Conservation (phyloP, 108 stramenopile species). For the Poteriospumella lacustris region DNA sequence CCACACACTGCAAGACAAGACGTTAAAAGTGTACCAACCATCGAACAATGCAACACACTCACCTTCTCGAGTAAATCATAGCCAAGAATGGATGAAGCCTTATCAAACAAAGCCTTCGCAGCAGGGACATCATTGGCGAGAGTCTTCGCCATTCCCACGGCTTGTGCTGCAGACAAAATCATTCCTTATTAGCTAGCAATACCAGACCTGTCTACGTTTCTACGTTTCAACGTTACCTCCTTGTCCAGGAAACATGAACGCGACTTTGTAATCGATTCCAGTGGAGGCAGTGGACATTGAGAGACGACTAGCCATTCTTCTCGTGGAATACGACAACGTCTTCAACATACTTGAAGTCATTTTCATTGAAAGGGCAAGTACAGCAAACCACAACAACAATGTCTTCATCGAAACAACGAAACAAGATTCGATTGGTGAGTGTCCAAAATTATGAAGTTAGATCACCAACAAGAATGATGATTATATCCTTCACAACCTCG, state of each 20-base stretch:
- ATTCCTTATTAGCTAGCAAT: background rate
- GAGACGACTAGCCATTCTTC: background rate
- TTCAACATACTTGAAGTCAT: background rate
- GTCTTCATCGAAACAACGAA: background rate
- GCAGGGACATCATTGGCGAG: background rate
- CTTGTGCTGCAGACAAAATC: background rate
- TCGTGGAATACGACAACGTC: background rate
- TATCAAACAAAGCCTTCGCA: slow-evolving; percentile 65
- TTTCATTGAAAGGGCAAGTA: background rate
- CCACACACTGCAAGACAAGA: background rate
- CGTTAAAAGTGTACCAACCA: background rate
- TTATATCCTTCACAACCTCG: no score
- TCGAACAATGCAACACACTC: slow-evolving; percentile 36
- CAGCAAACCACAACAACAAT: background rate
- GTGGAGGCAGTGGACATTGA: no score
- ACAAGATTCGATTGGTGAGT: background rate
- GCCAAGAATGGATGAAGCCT: slow-evolving; percentile 86
- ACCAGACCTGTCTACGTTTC: background rate
- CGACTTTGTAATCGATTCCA: background rate
- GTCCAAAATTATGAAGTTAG: background rate
- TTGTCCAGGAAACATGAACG: slow-evolving; percentile 24
- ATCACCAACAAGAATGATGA: background rate
- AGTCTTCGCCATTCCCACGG: slow-evolving; percentile 6
- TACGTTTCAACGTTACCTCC: background rate
- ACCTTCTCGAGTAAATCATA: slow-evolving; percentile 84